These are phyloP conservation scores for Penicillium glabrum DNA, from an alignment of 2,329 filamentous ascomycete species.

Conservation along the genomic window DNA sequence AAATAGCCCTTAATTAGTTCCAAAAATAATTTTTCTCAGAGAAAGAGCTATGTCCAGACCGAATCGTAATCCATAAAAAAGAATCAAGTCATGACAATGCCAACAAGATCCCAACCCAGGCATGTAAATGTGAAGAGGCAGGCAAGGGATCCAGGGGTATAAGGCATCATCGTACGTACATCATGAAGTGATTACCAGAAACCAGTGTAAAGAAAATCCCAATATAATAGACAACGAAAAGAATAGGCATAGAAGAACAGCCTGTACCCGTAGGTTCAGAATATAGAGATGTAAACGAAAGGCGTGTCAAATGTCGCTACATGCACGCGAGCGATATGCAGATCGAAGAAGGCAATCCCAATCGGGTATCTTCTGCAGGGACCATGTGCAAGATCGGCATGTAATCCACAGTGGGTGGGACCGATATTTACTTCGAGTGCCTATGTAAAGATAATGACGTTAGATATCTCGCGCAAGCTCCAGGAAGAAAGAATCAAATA, in stretches of 20 bases:
- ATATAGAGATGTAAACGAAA: background rate
- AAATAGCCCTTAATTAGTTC: background rate
- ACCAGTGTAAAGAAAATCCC: background rate
- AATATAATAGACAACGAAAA: background rate
- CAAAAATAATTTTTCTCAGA: background rate
- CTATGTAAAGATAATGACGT: background rate
- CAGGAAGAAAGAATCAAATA: background rate
- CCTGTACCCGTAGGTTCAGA: background rate
- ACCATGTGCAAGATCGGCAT: background rate
- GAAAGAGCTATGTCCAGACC: background rate
- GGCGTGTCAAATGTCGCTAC: background rate
- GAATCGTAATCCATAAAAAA: background rate
- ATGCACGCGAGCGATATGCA: background rate
- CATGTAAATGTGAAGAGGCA: background rate
- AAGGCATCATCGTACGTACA: conserved; percentile 11
- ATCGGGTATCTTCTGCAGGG: background rate
- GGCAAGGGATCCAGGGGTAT: conserved; percentile 2
- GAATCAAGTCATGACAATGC: background rate
- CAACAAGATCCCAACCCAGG: background rate
- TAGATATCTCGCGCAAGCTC: background rate
- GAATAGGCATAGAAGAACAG: background rate
- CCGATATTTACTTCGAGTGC: conserved; percentile 8
- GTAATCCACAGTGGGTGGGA: background rate
- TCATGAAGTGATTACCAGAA: conserved; percentile 12
- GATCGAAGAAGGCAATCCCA: background rate